Evolutionary conservation across 257 asterid genomes (phyloP).

Genomic region (Solanum medicagineum): DNA sequence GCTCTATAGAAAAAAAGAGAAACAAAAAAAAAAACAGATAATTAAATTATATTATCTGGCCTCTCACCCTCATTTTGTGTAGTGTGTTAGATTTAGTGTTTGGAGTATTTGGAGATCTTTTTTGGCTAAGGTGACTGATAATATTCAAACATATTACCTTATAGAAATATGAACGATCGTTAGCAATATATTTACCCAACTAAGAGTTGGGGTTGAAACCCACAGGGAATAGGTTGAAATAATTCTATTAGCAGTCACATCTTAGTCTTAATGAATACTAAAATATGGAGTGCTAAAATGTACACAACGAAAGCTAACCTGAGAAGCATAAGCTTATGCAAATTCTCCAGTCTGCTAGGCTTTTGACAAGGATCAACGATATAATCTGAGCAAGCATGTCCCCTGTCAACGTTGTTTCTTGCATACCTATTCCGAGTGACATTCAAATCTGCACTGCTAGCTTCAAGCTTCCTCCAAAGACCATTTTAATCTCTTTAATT

Average conservation of each 20-base stretch:
- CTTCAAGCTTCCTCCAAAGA: constrained; percentile 42
- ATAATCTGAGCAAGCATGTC: constrained; percentile 32
- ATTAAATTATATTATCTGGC: neutral
- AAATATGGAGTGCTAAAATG: constrained; percentile 60
- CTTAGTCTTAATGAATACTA: constrained; percentile 59
- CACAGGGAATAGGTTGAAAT: too few relatives aligned
- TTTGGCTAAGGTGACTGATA: constrained; percentile 35
- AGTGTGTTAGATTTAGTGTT: constrained; percentile 33
- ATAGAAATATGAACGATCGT: too few relatives aligned
- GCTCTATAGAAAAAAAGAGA: neutral
- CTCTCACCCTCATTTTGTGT: neutral
- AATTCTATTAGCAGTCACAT: too few relatives aligned
- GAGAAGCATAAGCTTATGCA: constrained; percentile 71
- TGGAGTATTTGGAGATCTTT: constrained; percentile 38
- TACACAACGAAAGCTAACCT: constrained; percentile 80
- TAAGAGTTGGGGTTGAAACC: too few relatives aligned
- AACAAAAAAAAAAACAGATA: neutral
- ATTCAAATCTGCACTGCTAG: constrained; percentile 32
- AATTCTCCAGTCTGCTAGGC: constrained; percentile 53
- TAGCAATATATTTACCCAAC: too few relatives aligned
- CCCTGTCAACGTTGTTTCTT: constrained; percentile 41
- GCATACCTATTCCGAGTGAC: constrained; percentile 54
- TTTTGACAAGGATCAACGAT: constrained; percentile 40
- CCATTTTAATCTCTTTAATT: constrained; percentile 69
- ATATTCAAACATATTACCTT: too few relatives aligned